Evolutionary conservation across 805 yeast species (phyloP).

Genomic region (Schwanniomyces sp.): DNA sequence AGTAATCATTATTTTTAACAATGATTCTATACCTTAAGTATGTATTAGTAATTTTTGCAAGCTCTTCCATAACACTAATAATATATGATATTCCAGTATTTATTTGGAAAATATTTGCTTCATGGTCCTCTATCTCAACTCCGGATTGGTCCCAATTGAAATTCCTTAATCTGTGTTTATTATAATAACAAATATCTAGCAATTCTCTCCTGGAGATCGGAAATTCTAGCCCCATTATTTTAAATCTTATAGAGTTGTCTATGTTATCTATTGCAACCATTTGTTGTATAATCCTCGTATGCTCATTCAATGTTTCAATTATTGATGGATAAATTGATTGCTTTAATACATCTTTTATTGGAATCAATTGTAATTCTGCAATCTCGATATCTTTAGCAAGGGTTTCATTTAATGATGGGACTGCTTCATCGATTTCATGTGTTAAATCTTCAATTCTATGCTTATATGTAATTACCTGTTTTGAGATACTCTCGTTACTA

Average conservation of each 20-base stretch:
- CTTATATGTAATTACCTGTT: conserved; percentile 22
- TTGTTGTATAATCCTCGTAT: conserved; percentile 18
- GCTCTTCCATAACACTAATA: conserved; percentile 21
- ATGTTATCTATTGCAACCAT: conserved; percentile 26
- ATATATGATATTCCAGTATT: conserved; percentile 34
- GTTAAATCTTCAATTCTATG: conserved; percentile 18
- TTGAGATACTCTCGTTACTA: conserved; percentile 20
- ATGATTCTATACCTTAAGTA: conserved; percentile 28
- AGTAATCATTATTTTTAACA: conserved; percentile 17
- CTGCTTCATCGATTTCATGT: conserved; percentile 14
- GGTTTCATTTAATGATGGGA: conserved; percentile 13
- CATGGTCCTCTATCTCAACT: conserved; percentile 9
- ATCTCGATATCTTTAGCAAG: conserved; percentile 23
- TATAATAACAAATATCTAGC: conserved; percentile 28
- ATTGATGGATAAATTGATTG: conserved; percentile 21
- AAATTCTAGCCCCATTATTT: conserved; percentile 34
- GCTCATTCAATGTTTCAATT: conserved; percentile 11
- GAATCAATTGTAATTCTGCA: conserved; percentile 24
- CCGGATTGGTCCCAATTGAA: conserved; percentile 7
- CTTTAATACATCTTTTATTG: conserved; percentile 23
- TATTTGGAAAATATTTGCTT: conserved; percentile 19
- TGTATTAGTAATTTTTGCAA: conserved; percentile 26
- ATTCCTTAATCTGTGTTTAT: conserved; percentile 7
- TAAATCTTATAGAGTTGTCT: conserved; percentile 20
- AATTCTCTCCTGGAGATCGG: conserved; percentile 32